Base-by-base conservation (phyloP, 1,139 yeast genomes). In the Pichia kudriavzevii region DNA sequence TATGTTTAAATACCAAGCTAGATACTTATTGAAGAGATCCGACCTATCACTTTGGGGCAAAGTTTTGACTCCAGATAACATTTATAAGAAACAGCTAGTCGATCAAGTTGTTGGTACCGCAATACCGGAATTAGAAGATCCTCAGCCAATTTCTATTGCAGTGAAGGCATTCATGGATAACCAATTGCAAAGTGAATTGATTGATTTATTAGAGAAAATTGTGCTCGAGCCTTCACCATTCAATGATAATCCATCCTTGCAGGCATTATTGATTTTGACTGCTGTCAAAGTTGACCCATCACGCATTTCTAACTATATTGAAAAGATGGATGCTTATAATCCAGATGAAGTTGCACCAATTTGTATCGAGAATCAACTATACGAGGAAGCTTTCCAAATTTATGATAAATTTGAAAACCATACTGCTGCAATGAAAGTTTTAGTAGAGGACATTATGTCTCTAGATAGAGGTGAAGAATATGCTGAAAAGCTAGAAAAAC, bases 1-100 rank as follows among this genome's bases (percentile, higher is more conserved):
- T 52, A 91, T 91, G 99, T 91, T 83, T 71, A 93, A 93, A 63
- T 91, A 91, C 62, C 98, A 93, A 68, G 98, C 98, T 11, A 79
- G 97, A 61, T 91, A 93, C 59, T 69, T 91, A 56, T 74, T 91
- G 51, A 66, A 75, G 43, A 83, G 95, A 59, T 84, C 95, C 14
- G 95, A 91, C 54, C 66, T 77, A 28, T 72, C 63, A 10, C 71
- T 91, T 46, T 91, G 98, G 97, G 65, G 73, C 43, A 69, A 68
- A 50, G 98, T 91, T 9, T 70, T 91, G 55, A 55, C 67, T 42
- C 73, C 72, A 36, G 94, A 82, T 35, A 87, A 84, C 59, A 66
- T 75, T 44, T 94, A 88, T 65, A 79, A 95, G 64, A 79, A 95
- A 56, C 93, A 79, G 57, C 69, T 91, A 57, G 70, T 91, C 48